These are phyloP conservation scores for Sclerotinia trifoliorum DNA, from an alignment of 2,329 filamentous ascomycete genomes.

Conservation along the genomic window DNA sequence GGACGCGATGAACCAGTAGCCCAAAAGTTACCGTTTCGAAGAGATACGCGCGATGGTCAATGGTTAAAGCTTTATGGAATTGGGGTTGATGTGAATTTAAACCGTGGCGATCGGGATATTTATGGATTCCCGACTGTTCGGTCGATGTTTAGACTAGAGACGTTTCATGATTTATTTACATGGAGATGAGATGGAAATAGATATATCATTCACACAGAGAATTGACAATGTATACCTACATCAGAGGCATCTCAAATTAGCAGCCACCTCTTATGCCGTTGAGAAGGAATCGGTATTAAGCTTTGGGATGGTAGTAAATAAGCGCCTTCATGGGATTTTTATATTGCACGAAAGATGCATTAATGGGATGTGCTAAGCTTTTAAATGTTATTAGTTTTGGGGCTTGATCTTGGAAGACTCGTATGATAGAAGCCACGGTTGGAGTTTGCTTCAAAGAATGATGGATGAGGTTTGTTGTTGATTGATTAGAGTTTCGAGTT, in stretches of 20 bases:
- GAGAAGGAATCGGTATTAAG: background rate
- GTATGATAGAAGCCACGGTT: background rate
- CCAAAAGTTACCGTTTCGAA: background rate
- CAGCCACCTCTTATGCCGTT: background rate
- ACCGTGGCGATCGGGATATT: background rate
- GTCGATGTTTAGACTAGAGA: background rate
- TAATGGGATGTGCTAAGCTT: slow-evolving; percentile 6
- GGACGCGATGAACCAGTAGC: background rate
- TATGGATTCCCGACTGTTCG: background rate
- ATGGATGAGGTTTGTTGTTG: background rate
- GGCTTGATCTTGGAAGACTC: background rate
- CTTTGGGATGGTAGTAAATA: background rate
- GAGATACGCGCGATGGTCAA: background rate
- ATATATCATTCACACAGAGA: too few species aligned
- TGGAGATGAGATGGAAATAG: background rate
- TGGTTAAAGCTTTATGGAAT: background rate
- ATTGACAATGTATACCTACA: background rate
- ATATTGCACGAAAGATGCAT: background rate
- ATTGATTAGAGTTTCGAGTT: background rate
- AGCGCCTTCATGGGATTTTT: background rate
- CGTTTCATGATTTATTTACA: background rate
- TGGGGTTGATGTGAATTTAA: too few species aligned
- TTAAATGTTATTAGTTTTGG: background rate
- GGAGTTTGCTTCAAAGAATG: background rate
- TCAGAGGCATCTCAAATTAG: background rate